Evolutionary conservation across 2,329 filamentous ascomycete genomes (phyloP), one percentile per base, ranked within the genome.

Genomic region (Penicillium thymicola): DNA sequence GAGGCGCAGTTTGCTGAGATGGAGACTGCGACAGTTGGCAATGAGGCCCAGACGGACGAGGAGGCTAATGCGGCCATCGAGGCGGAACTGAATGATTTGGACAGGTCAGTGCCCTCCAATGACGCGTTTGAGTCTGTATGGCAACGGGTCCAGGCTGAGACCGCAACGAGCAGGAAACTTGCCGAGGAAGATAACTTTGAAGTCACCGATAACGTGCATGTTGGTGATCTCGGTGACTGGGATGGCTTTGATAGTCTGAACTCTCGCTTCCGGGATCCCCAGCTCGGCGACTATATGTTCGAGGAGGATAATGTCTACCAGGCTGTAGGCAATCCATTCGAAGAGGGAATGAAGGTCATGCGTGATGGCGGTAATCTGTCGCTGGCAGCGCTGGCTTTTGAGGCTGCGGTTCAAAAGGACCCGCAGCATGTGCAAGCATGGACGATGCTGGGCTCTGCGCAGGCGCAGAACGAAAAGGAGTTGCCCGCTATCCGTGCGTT

Each of bases 391-490:
- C 80, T 99, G 47, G 94, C 94, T 0, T 99, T 99, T 66, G 94
- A 99, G 76, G 92, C 94, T 18, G 94, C 94, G 2, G 90, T 93
- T 5, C 92, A 97, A 74, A 92, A 93, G 76, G 86, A 96, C 60
- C 85, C 91, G 0, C 81, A 88, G 53, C 93, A 97, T 72, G 86
- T 93, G 37, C 89, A 96, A 53, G 94, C 94, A 3, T 99, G 94
- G 94, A 90, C 92, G 10, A 88, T 92, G 67, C 84, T 99, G 32
- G 94, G 94, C 51, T 88, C 89, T 52, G 90, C 92, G 18, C 94
- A 99, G 76, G 94, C 94, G 21, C 94, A 99, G 74, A 99, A 99
- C 74, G 94, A 99, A 75, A 99, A 99, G 78, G 94, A 99, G 75
- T 89, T 91, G 9, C 93, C 94, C 0, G 94, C 94, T 2, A 97